Percentiles rank a stretch among this genome's conserved stretches.
Conservation (phyloP, 2,329 filamentous ascomycete species). For the Ophiocordyceps camponoti-rufipedis region DNA sequence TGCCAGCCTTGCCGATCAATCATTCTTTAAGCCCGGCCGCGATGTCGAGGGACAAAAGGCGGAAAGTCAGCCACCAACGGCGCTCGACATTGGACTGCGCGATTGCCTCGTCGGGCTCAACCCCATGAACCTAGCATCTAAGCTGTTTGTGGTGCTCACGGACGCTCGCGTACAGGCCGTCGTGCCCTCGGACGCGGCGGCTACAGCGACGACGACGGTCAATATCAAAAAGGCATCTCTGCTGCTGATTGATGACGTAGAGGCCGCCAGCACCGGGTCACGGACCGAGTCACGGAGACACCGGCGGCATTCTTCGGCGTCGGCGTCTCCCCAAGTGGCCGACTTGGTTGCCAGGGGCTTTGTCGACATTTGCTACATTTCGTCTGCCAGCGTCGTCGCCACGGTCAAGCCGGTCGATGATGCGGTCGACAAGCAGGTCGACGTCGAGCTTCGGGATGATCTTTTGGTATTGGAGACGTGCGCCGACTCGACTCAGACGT, state of each 20-base stretch:
- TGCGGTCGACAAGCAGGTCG: slow-evolving; percentile 39
- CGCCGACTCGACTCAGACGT: slow-evolving; percentile 88
- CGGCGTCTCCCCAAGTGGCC: slow-evolving; percentile 30
- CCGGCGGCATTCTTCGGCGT: slow-evolving; percentile 7
- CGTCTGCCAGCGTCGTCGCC: slow-evolving; percentile 54
- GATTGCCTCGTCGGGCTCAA: slow-evolving; percentile 77
- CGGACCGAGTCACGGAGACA: slow-evolving; percentile 2
- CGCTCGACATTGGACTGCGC: slow-evolving; percentile 55
- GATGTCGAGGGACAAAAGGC: neutral
- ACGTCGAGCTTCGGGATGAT: slow-evolving; percentile 70
- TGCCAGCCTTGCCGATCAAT: slow-evolving; percentile 51
- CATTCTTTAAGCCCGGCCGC: slow-evolving; percentile 13
- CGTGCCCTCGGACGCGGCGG: slow-evolving; percentile 45
- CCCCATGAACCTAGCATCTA: slow-evolving; percentile 56
- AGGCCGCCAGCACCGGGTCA: slow-evolving; percentile 1
- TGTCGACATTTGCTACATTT: slow-evolving; percentile 75
- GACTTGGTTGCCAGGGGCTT: slow-evolving; percentile 51
- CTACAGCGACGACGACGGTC: slow-evolving; percentile 27
- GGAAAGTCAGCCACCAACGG: slow-evolving; percentile 26
- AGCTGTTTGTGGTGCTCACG: slow-evolving; percentile 60
- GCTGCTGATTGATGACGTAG: slow-evolving; percentile 60
- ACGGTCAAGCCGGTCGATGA: slow-evolving; percentile 31
- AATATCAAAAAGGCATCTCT: slow-evolving; percentile 67
- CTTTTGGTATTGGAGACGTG: slow-evolving; percentile 86
- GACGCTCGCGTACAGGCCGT: slow-evolving; percentile 55